Conservation (phyloP, 495 filamentous ascomycete species). For the Glarea lozoyensis region DNA sequence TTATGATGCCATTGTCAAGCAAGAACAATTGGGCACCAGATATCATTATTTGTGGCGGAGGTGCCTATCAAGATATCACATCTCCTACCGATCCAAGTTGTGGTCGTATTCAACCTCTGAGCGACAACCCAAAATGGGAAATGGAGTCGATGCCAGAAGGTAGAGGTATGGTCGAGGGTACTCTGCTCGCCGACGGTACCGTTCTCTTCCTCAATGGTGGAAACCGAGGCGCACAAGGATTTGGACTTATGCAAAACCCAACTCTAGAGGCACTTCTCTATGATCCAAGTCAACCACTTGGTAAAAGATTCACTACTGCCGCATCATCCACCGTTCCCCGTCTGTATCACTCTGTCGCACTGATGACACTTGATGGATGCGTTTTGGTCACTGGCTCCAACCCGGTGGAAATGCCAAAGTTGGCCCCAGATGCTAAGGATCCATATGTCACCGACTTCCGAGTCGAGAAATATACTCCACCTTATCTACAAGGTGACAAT, state of each 20-base stretch:
- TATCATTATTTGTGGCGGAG: constrained; percentile 53
- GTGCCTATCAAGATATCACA: constrained; percentile 54
- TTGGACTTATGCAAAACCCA: constrained; percentile 41
- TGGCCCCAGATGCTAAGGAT: constrained; percentile 27
- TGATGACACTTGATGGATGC: constrained; percentile 50
- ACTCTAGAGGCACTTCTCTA: constrained; percentile 51
- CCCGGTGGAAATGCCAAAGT: constrained; percentile 47
- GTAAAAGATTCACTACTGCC: constrained; percentile 42
- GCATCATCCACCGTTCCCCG: constrained; percentile 41
- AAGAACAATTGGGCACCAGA: constrained; percentile 42
- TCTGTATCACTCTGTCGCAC: constrained; percentile 49
- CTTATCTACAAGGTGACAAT: constrained; percentile 46
- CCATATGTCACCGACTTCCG: constrained; percentile 50
- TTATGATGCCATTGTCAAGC: constrained; percentile 46
- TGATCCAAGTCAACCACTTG: constrained; percentile 38
- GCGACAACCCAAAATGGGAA: constrained; percentile 42
- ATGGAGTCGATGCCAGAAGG: constrained; percentile 57
- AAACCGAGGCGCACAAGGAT: constrained; percentile 50
- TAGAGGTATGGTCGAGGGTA: constrained; percentile 52
- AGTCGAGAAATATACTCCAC: constrained; percentile 52
- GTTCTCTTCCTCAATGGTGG: constrained; percentile 52
- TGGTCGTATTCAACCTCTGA: constrained; percentile 47
- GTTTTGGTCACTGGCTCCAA: constrained; percentile 51
- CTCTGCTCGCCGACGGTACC: constrained; percentile 50
- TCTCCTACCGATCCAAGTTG: constrained; percentile 50